Base-by-base conservation (phyloP, 225 moss, liverwort and hornwort species). In the Polytrichum commune region DNA sequence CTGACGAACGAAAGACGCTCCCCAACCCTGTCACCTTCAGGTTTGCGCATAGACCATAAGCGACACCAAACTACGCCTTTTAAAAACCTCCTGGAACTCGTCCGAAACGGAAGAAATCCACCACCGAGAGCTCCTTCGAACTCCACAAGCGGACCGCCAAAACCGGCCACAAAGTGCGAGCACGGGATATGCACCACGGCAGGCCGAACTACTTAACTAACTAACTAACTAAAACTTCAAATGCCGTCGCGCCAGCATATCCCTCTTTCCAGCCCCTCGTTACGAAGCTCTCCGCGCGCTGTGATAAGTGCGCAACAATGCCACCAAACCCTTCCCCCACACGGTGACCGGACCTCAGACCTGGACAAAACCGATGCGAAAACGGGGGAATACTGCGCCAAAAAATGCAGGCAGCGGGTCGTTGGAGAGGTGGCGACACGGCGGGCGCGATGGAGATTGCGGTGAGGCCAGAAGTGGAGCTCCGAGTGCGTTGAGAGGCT, bases 361-460 rank as follows among this genome's bases (percentile, higher is more conserved):
- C 19, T 67, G 29, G 20, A 55, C 27, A 19, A 23, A 54, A 26
- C 66, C 8, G 56, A 55, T 7, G 26, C 25, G 32, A 28, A 55
- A 23, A 9, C 5, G 24, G 19, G 53, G 24, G 24, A 54, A 60
- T 69, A 75, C 13, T 66, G 69, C 60, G 32, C 62, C 73, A 66
- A 79, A 85, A 77, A 75, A 65, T 2, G 8, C 32, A 19, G 25
- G 1, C 35, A 19, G 29, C 38, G 28, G n/a, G 74, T 78, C 83
- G 81, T 83, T 83, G 24, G 76, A 81, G 29, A 83, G 83, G 3
- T 27, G 6, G 9, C 28, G 63, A 58, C 69, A 69, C 76, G 76
- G 24, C 35, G 70, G 35, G 68, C 0, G 38, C 73, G 73, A 69
- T 18, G 66, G 71, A 1, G 62, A 78, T 65, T 60, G 10, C 27